These are phyloP conservation scores for Brettanomyces bruxellensis DNA, from an alignment of 805 yeast species.

Conservation along the genomic window DNA sequence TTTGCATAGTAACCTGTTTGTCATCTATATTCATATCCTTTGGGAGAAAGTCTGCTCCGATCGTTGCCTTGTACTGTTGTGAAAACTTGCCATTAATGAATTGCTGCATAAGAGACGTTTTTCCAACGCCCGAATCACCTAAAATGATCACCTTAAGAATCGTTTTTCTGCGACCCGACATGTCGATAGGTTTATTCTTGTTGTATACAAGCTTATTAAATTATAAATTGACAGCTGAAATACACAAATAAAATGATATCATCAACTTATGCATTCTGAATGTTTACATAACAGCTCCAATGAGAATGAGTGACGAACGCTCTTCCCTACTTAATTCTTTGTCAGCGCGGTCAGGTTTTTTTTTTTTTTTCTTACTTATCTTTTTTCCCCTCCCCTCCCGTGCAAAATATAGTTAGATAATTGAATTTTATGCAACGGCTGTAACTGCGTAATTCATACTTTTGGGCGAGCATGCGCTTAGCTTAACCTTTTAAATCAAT, in stretches of 20 bases:
- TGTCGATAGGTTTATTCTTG: background rate
- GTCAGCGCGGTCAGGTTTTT: too few species aligned
- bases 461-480: too few species aligned
- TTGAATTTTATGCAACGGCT: too few species aligned
- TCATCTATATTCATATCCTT: conserved; percentile 85
- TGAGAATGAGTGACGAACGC: conserved; percentile 30
- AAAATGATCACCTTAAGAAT: conserved; percentile 79
- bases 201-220: too few species aligned
- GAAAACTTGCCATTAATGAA: conserved; percentile 91
- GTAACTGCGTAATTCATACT: too few species aligned
- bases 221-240: too few species aligned
- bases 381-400: too few species aligned
- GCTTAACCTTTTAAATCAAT: too few species aligned
- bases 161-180: conserved; percentile 42
- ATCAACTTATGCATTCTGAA: too few species aligned
- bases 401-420: too few species aligned
- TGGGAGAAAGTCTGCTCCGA: conserved; percentile 94
- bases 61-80: conserved; percentile 94
- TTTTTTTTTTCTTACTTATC: too few species aligned
- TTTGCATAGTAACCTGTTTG: conserved; percentile 70
- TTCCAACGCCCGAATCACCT: conserved; percentile 97
- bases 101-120: conserved; percentile 95
- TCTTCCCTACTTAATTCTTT: conserved; percentile 33
- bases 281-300: conserved; percentile 17
- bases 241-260: too few species aligned